Percentiles rank a stretch among this genome's conserved stretches.
Conservation (phyloP, 2,329 filamentous ascomycete genomes). For the Neofusicoccum umdonicola region DNA sequence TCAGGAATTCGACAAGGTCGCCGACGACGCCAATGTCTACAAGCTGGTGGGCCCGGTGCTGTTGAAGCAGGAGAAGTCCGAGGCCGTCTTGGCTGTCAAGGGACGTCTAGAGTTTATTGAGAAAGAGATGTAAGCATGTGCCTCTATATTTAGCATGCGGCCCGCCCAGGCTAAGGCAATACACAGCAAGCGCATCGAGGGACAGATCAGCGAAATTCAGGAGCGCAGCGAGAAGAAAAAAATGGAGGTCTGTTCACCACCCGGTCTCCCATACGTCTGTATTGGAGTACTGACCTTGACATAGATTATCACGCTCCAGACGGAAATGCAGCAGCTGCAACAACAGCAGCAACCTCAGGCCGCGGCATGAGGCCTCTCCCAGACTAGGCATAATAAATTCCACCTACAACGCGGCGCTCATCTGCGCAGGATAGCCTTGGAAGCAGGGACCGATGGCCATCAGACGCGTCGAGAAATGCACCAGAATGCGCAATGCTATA, state of each 20-base stretch:
- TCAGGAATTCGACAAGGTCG: conserved; percentile 77
- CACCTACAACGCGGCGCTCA: too few species aligned
- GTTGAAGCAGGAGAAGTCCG: conserved; percentile 88
- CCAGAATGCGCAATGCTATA: too few species aligned
- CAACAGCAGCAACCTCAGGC: background rate
- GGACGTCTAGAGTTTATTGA: conserved; percentile 88
- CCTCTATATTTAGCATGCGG: conserved; percentile 10
- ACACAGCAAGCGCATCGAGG: conserved; percentile 63
- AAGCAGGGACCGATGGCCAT: too few species aligned
- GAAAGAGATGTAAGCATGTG: conserved; percentile 74
- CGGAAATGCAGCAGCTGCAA: conserved; percentile 13
- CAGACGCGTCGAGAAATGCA: too few species aligned
- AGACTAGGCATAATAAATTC: background rate
- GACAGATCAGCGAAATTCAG: conserved; percentile 63
- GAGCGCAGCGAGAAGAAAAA: conserved; percentile 64
- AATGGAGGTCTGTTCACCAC: conserved; percentile 51
- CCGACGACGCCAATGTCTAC: conserved; percentile 86
- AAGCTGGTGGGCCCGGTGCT: conserved; percentile 92
- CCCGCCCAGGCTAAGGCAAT: conserved; percentile 8
- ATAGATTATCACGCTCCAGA: conserved; percentile 17
- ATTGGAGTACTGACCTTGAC: background rate
- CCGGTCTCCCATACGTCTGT: too few species aligned
- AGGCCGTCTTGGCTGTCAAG: conserved; percentile 88
- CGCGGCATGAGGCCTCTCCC: conserved; percentile 10
- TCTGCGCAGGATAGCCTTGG: too few species aligned